Conservation (phyloP, 2,329 filamentous ascomycete genomes). For the Zalaria obscura region DNA sequence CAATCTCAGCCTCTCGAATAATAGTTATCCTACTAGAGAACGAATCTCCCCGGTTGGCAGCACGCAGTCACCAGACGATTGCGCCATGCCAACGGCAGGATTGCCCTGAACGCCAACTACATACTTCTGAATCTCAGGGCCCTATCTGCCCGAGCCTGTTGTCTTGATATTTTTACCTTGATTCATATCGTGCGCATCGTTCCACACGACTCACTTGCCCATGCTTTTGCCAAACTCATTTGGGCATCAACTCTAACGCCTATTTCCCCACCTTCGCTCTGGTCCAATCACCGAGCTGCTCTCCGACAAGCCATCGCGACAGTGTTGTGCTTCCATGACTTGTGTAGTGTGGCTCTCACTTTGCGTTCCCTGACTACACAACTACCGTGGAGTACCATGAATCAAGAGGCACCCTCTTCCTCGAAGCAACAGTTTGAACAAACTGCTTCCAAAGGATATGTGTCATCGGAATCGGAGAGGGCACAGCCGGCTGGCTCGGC, state of each 20-base stretch:
- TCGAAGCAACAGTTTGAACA: constrained; percentile 6
- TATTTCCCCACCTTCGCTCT: too few species aligned
- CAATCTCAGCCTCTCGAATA: background rate
- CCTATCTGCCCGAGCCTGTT: too few species aligned
- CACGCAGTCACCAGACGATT: background rate
- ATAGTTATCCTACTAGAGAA: background rate
- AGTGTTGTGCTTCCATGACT: background rate
- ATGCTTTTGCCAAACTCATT: too few species aligned
- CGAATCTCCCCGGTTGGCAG: background rate
- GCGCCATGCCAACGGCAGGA: background rate
- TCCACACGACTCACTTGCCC: too few species aligned
- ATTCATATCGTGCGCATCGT: too few species aligned
- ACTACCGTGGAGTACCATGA: constrained; percentile 25
- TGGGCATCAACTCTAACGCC: too few species aligned
- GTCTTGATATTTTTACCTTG: too few species aligned
- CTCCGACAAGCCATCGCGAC: too few species aligned
- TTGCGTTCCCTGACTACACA: constrained; percentile 33
- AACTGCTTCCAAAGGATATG: constrained; percentile 5
- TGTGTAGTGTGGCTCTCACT: background rate
- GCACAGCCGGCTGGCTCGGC: constrained; percentile 1
- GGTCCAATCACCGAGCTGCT: too few species aligned
- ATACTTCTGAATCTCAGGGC: too few species aligned
- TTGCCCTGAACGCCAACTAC: background rate
- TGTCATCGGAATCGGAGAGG: constrained; percentile 7
- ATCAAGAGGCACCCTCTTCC: constrained; percentile 4